Evolutionary conservation across 176 grass and related monocot species (phyloP), one percentile per base, ranked within the genome.

Genomic region (Oryza rufipogon): DNA sequence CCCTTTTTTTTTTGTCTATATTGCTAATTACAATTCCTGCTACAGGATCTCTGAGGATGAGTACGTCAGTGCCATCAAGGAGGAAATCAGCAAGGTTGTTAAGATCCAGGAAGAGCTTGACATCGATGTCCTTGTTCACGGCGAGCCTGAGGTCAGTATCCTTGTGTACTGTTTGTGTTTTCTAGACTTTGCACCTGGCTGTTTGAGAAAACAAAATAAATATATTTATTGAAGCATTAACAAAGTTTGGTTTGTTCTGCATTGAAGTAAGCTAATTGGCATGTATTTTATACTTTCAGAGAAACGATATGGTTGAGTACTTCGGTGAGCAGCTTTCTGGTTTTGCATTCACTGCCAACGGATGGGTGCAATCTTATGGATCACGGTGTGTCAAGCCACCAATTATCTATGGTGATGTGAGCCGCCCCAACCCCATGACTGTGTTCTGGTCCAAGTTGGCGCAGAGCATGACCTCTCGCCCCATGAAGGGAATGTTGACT

Each of bases 301-400:
- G 94, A 52, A 97, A 97, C 41, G 94, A 97, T 83, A 97, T 97
- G 94, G 94, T 97, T 34, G 94, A 97, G 83, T 97, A 97, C 81
- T 97, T 97, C 1, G 94, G 94, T 20, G 94, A 97, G 83, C 94
- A 97, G 72, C 85, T 97, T 19, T 97, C 90, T 39, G 94, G 94
- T 74, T 97, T 97, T 89, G 92, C 90, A 56, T 97, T 97, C 88
- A 97, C 94, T 58, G 92, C 89, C 67, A 97, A 97, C 22, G 94
- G 94, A 17, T 97, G 94, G 94, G 94, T 97, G 47, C 94, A 97
- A 80, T 97, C 94, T 39, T 97, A 97, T 75, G 94, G 94, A 69
- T 97, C 94, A 19, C 58, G 94, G 52, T 97, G 94, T 48, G 94
- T 97, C n/a, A 97, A 97, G 86, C 94, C 94, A n/a, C 94, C 94